Percentiles rank a stretch among this genome's conserved stretches.
These are phyloP conservation scores for Nissolia schottii DNA, from an alignment of 306 rosid genomes.

Conservation along the genomic window DNA sequence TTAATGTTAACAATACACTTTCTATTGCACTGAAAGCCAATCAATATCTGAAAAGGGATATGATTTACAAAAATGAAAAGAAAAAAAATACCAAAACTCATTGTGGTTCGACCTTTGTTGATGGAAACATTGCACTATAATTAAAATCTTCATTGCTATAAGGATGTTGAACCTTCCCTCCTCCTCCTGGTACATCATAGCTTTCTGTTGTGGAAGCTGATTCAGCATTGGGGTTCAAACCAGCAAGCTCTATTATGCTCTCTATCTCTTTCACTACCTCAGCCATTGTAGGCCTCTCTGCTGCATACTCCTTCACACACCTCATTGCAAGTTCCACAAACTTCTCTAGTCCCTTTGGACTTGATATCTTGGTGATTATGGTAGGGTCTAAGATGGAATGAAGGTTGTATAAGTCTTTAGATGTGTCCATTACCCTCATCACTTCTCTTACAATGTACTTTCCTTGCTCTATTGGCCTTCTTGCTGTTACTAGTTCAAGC, in stretches of 20 bases:
- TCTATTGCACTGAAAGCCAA: conserved; percentile 15
- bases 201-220: conserved; percentile 48
- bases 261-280: conserved; percentile 73
- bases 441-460: conserved; percentile 68
- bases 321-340: conserved; percentile 58
- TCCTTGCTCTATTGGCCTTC: conserved; percentile 64
- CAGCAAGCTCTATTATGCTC: conserved; percentile 46
- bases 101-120: conserved; percentile 38
- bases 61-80: neutral
- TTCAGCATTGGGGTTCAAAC: conserved; percentile 45
- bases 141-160: conserved; percentile 29
- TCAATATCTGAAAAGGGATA: conserved; percentile 3
- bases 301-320: conserved; percentile 55
- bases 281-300: conserved; percentile 65
- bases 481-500: conserved; percentile 70
- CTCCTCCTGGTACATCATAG: conserved; percentile 23
- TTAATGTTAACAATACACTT: neutral
- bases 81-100: conserved; percentile 6
- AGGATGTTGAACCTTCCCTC: conserved; percentile 25
- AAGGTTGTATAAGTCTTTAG: conserved; percentile 48
- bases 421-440: conserved; percentile 41
- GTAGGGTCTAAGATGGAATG: conserved; percentile 48
- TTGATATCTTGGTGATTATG: conserved; percentile 32
- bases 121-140: conserved; percentile 45
- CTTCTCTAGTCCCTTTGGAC: conserved; percentile 45